These are phyloP conservation scores for Graphilbum fragrans DNA, from an alignment of 2,329 filamentous ascomycete species.

Conservation along the genomic window DNA sequence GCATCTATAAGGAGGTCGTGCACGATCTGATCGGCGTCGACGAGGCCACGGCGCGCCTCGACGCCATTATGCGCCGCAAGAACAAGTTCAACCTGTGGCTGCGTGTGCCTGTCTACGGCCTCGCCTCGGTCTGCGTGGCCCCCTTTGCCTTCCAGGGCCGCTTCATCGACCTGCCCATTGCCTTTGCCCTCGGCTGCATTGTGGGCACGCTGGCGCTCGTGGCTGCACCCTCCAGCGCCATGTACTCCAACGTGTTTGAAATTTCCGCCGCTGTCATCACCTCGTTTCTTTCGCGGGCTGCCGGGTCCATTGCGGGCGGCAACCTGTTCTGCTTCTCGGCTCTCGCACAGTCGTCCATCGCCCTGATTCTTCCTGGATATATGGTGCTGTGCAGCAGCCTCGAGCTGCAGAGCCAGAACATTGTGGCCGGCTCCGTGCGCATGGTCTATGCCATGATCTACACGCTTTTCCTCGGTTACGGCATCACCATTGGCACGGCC, in stretches of 20 bases:
- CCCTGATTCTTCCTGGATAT: constrained; percentile 61
- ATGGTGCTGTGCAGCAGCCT: constrained; percentile 48
- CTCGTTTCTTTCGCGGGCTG: constrained; percentile 56
- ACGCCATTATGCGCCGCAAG: constrained; percentile 36
- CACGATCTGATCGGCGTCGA: constrained; percentile 64
- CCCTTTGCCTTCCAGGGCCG: constrained; percentile 71
- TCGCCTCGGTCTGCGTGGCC: constrained; percentile 64
- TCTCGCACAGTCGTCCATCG: constrained; percentile 61
- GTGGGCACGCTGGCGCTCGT: constrained; percentile 65
- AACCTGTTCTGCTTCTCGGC: constrained; percentile 59
- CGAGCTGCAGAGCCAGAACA: constrained; percentile 56
- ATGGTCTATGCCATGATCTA: constrained; percentile 68
- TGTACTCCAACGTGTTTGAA: constrained; percentile 41
- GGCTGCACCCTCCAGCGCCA: constrained; percentile 55
- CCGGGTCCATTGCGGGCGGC: constrained; percentile 50
- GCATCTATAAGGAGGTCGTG: constrained; percentile 73
- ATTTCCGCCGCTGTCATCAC: constrained; percentile 45
- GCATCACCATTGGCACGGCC: constrained; percentile 54
- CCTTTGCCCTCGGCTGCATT: constrained; percentile 63
- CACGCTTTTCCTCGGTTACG: constrained; percentile 59
- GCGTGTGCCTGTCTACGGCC: constrained; percentile 56
- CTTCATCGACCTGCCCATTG: constrained; percentile 65
- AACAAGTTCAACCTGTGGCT: constrained; percentile 38
- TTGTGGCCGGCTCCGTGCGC: constrained; percentile 59
- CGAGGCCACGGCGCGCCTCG: constrained; percentile 51